Evolutionary conservation across 2,329 filamentous ascomycete genomes (phyloP).

Genomic region (Neonectria coccinea): DNA sequence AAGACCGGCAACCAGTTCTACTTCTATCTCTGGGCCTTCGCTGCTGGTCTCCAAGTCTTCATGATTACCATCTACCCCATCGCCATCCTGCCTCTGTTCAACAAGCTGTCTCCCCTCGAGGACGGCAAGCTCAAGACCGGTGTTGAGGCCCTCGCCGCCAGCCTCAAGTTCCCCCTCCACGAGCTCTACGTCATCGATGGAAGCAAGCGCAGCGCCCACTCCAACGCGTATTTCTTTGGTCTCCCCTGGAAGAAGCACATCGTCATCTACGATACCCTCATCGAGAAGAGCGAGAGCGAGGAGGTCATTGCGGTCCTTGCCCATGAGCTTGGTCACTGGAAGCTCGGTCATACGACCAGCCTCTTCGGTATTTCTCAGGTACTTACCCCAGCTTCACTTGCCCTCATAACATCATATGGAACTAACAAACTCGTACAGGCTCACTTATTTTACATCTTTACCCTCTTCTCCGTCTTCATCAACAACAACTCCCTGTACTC

Average conservation of each 20-base stretch:
- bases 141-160: constrained; percentile 85
- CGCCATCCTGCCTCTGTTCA: constrained; percentile 94
- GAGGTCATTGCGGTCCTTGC: constrained; percentile 96
- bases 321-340: constrained; percentile 98
- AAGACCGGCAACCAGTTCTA: constrained; percentile 95
- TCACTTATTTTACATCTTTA: constrained; percentile 97
- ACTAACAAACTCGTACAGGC: constrained; percentile 63
- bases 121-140: constrained; percentile 88
- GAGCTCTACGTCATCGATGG: constrained; percentile 96
- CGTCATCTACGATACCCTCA: constrained; percentile 97
- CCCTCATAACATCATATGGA: constrained; percentile 33
- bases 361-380: constrained; percentile 89
- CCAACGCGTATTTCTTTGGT: constrained; percentile 95
- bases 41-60: constrained; percentile 88
- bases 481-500: constrained; percentile 92
- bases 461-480: constrained; percentile 96
- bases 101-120: constrained; percentile 94
- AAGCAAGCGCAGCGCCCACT: constrained; percentile 87
- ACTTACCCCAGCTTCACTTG: neutral
- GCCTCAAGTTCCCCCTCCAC: constrained; percentile 89
- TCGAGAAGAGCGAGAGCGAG: constrained; percentile 91
- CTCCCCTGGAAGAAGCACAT: constrained; percentile 99
- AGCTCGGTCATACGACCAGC: constrained; percentile 91
- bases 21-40: constrained; percentile 97
- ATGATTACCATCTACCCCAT: constrained; percentile 97